phyloP scores from a whole-genome alignment of 768 basidiomycete species.

The Hericium erinaceus region DNA sequence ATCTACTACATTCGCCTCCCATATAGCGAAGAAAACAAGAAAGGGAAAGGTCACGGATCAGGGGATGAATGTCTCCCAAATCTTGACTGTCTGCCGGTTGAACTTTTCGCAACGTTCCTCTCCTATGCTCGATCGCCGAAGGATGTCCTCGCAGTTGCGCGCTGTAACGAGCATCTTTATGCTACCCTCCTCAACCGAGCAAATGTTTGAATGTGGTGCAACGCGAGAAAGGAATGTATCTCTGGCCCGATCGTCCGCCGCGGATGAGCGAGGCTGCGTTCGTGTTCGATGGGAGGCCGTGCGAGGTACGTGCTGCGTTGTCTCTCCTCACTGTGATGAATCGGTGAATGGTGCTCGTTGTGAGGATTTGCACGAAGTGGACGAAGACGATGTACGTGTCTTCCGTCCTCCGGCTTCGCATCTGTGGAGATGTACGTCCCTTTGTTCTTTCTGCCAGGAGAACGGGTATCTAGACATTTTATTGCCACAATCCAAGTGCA shows the following conservation, averaged over 20 bases:
- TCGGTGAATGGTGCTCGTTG: neutral
- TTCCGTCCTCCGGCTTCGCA: neutral
- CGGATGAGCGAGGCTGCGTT: conserved; percentile 47
- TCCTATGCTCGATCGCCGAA: conserved; percentile 40
- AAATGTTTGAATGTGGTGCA: conserved; percentile 51
- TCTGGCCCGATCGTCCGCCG: conserved; percentile 29
- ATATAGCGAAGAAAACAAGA: no score
- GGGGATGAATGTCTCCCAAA: neutral
- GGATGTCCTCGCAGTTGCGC: conserved; percentile 50
- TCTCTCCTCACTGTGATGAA: neutral
- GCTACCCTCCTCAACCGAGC: conserved; percentile 35
- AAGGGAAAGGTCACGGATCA: no score
- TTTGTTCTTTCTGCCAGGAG: no score
- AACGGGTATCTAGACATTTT: neutral
- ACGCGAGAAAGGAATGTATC: conserved; percentile 33
- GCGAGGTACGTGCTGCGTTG: conserved; percentile 33
- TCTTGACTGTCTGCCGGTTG: conserved; percentile 38
- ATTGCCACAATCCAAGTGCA: neutral
- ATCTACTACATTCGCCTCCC: no score
- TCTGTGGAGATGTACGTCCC: neutral
- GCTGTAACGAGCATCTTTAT: conserved; percentile 47
- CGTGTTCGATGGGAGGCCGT: conserved; percentile 47
- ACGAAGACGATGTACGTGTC: neutral
- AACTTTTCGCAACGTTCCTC: conserved; percentile 57
- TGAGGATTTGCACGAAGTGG: neutral